Evolutionary conservation across 108 stramenopile genomes (phyloP).

Genomic region (Conticribra guillardii): DNA sequence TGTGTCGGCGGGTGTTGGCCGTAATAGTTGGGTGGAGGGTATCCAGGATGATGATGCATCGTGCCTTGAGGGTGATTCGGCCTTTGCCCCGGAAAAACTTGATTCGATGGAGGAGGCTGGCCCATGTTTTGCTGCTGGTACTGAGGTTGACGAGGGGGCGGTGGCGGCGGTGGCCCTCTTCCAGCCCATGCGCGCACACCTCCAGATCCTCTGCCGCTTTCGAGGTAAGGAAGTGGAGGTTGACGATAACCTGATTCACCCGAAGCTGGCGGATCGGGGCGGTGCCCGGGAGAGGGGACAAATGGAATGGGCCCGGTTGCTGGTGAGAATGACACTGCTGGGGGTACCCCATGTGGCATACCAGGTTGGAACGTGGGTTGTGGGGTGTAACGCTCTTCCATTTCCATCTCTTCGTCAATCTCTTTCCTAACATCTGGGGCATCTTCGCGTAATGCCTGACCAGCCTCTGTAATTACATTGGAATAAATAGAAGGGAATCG

Average conservation of each 20-base stretch:
- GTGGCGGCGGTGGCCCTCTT: constrained; percentile 26
- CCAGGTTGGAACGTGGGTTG: constrained; percentile 24
- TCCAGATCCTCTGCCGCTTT: constrained; percentile 13
- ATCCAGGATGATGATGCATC: too few relatives aligned
- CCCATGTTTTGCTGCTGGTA: neutral
- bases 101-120: neutral
- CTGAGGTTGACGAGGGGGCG: constrained; percentile 16
- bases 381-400: constrained; percentile 16
- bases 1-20: constrained; percentile 5
- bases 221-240: constrained; percentile 43
- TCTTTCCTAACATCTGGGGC: constrained; percentile 53
- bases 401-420: constrained; percentile 28
- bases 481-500: neutral
- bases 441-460: constrained; percentile 59
- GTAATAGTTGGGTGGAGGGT: constrained; percentile 17
- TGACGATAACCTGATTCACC: constrained; percentile 51
- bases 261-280: constrained; percentile 48
- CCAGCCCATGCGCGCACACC: constrained; percentile 15
- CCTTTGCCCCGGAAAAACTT: neutral
- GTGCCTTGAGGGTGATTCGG: neutral
- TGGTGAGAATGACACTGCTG: constrained; percentile 43
- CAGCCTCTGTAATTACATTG: constrained; percentile 30
- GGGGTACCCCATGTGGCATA: constrained; percentile 22
- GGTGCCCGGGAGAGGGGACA: constrained; percentile 10
- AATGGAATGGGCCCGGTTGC: constrained; percentile 1